Percentiles rank a stretch among this genome's conserved stretches.
These are phyloP conservation scores for Leccinum longicurvipes DNA, from an alignment of 768 basidiomycete genomes.

Conservation along the genomic window DNA sequence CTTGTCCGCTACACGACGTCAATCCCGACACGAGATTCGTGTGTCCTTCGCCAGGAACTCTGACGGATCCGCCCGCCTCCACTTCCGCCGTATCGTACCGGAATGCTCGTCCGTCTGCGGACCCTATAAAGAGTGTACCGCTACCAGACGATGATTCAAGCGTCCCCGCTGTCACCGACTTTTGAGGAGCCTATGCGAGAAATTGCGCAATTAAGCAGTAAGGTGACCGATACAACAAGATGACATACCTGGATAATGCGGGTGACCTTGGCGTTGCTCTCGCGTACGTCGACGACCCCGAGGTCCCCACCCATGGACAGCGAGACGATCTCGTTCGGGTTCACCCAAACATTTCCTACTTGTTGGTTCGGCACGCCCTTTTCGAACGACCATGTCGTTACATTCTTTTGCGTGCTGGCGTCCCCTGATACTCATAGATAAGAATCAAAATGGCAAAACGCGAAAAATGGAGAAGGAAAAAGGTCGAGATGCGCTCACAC, in stretches of 20 bases:
- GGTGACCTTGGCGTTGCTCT: constrained; percentile 52
- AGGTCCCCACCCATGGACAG: constrained; percentile 80
- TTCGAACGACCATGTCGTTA: constrained; percentile 70
- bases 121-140: constrained; percentile 76
- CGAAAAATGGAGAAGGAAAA: background rate
- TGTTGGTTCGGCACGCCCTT: constrained; percentile 78
- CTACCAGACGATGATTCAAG: constrained; percentile 29
- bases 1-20: constrained; percentile 45
- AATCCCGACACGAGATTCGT: constrained; percentile 67
- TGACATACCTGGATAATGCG: constrained; percentile 56
- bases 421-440: constrained; percentile 59
- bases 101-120: constrained; percentile 73
- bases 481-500: constrained; percentile 43
- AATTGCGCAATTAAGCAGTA: background rate
- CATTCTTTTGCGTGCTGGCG: constrained; percentile 62
- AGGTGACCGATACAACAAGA: background rate
- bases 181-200: constrained; percentile 67
- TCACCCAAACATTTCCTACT: constrained; percentile 84
- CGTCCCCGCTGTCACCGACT: constrained; percentile 66
- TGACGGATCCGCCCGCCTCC: constrained; percentile 23
- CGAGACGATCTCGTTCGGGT: constrained; percentile 68
- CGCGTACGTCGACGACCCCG: constrained; percentile 76
- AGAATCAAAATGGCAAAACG: background rate
- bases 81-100: constrained; percentile 47
- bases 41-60: constrained; percentile 65